These are phyloP conservation scores for Globisporangium cystogenes DNA, from an alignment of 352 stramenopile genomes.

Conservation along the genomic window DNA sequence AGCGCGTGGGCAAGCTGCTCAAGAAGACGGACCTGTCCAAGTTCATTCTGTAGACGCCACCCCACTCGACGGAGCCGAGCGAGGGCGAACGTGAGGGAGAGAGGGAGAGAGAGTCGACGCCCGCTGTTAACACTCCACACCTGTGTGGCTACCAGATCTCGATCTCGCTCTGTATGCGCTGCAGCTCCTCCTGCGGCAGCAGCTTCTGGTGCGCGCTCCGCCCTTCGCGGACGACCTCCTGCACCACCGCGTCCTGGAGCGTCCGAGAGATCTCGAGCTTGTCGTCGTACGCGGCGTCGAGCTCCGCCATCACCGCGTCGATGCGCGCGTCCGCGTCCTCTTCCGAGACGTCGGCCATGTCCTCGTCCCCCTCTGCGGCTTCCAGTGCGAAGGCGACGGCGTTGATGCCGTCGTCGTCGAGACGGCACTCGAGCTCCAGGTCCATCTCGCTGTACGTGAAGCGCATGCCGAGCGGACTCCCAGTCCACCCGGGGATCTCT, in stretches of 20 bases:
- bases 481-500: constrained; percentile 28
- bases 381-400: constrained; percentile 22
- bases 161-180: constrained; percentile 72
- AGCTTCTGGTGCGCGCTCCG: constrained; percentile 36
- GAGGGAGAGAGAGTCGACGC: no score
- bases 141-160: constrained; percentile 53
- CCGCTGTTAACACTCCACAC: background rate
- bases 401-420: constrained; percentile 43
- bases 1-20: constrained; percentile 92
- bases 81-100: background rate
- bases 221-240: constrained; percentile 41
- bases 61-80: background rate
- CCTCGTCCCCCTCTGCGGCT: constrained; percentile 9
- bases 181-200: constrained; percentile 59
- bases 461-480: constrained; percentile 41
- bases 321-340: constrained; percentile 32
- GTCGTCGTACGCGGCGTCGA: constrained; percentile 44
- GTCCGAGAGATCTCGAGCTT: constrained; percentile 24
- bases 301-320: constrained; percentile 37
- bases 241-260: constrained; percentile 36
- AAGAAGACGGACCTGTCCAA: constrained; percentile 96
- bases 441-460: constrained; percentile 22
- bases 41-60: constrained; percentile 95
- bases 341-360: constrained; percentile 6
- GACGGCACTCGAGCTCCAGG: constrained; percentile 23